These are phyloP conservation scores for Schizophyllum amplum DNA, from an alignment of 1,284 basidiomycete genomes.

Conservation along the genomic window DNA sequence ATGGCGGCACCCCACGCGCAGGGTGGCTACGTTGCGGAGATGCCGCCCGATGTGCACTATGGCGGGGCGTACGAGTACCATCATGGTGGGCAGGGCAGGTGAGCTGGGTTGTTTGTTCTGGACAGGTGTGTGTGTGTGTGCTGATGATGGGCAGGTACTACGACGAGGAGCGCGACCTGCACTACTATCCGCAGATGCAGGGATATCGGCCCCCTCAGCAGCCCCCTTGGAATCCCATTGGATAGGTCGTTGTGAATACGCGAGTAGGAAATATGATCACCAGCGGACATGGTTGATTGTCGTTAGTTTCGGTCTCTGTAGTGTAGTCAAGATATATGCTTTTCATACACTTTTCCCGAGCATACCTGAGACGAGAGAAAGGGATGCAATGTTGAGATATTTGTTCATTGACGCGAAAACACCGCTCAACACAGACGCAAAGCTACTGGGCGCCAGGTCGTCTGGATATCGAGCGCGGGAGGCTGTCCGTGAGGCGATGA, in stretches of 20 bases:
- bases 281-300: neutral
- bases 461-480: too few species aligned
- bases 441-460: too few species aligned
- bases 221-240: neutral
- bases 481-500: neutral
- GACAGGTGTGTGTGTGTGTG: too few species aligned
- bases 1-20: neutral
- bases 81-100: neutral
- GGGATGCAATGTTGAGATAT: too few species aligned
- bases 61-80: neutral
- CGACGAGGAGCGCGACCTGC: neutral
- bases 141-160: neutral
- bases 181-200: neutral
- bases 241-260: too few species aligned
- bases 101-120: too few species aligned
- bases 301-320: too few species aligned
- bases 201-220: neutral
- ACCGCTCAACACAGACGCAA: too few species aligned
- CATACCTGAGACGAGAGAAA: too few species aligned
- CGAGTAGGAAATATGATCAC: neutral
- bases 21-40: neutral
- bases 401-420: too few species aligned
- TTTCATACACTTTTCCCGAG: too few species aligned
- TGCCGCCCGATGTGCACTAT: neutral
- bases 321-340: too few species aligned